Base-by-base conservation (phyloP, 208 protist genomes). In the Leishmania tarentolae region DNA sequence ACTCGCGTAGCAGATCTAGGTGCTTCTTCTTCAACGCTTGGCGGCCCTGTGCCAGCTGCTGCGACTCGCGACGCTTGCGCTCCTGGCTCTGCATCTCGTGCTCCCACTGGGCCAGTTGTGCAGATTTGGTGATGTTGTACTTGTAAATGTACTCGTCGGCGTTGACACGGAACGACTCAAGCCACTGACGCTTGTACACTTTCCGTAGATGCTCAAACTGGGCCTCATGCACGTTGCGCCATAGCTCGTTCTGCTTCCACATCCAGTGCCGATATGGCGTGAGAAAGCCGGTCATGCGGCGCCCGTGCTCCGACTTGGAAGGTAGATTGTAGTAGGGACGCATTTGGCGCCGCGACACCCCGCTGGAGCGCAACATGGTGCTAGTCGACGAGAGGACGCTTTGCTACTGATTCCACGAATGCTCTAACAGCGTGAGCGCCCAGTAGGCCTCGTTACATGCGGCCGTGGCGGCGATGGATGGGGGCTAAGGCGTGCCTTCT, bases 201-300 rank as follows among this genome's bases (percentile, higher is more conserved):
- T 90, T 92, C n/a, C 95, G 89, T 56, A 98, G 85, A 83, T 98
- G 94, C 86, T 98, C 95, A 81, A 98, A 97, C 88, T 98, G 95
- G 2, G 93, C 92, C 88, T 98, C 93, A 83, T 98, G 94, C 52
- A 98, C 93, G 74, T 97, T 96, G 47, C 95, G 92, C 92, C 92
- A 98, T 42, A 98, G 87, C 86, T 98, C 95, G 76, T 97, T 97
- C 84, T 98, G 95, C 83, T 97, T 98, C 94, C 95, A 98, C 92
- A 96, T 95, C 93, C 93, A 98, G 78, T 97, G 93, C 21, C 93
- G 92, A 79, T 98, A 98, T 5, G 95, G 95, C 37, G 93, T 96
- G 68, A 97, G 81, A 70, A 96, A 97, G 40, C 93, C 93, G n/a
- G 93, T 97, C 92, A 97, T 97, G 75, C 90, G 91, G 42, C 93